Evolutionary conservation across 805 yeast species (phyloP), one percentile per base, ranked within the genome.

Genomic region (Kodamaea hsintzibuensis): DNA sequence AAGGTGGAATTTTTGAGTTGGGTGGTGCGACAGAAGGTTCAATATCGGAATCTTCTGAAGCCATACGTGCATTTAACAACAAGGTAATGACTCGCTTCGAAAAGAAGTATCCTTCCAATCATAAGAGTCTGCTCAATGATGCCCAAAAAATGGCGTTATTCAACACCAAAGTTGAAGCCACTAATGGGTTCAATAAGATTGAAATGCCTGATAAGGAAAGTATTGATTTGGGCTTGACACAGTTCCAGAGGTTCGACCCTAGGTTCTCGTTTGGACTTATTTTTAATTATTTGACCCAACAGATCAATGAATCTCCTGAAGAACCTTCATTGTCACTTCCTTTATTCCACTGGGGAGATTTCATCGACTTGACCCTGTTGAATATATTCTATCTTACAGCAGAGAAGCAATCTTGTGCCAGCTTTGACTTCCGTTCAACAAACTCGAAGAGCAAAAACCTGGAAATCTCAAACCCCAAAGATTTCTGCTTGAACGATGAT

Each of bases 331-430:
- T 22, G 37, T 13, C 39, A 2, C 17, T 65, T 12, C 64, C 72
- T 1, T 58, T 51, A 50, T 71, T 71, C 53, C 72, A 70, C 55
- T 71, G 74, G 74, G 60, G 62, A n/a, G 76, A 71, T 56, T 70
- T 62, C 56, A 54, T 54, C 7, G 71, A 70, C 50, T 54, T 68
- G 50, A 56, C 71, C 2, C 10, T 35, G 7, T 53, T 71, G 9
- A 56, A 69, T 45, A 47, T 55, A 10, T 54, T 61, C 52, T 50
- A 55, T 30, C 50, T 61, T 7, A 35, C 35, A 9, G 54, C 56
- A 1, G 47, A 57, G 1, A 67, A 67, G 54, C 35, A 14, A 1
- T 39, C 42, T 2, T 71, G 75, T 54, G 27, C 44, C 4, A 38
- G 51, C 35, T 62, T 67, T 42, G 67, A 65, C 42, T 53, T 60